Conservation (phyloP, 2,329 filamentous ascomycete species). For the Fusarium armeniacum region DNA sequence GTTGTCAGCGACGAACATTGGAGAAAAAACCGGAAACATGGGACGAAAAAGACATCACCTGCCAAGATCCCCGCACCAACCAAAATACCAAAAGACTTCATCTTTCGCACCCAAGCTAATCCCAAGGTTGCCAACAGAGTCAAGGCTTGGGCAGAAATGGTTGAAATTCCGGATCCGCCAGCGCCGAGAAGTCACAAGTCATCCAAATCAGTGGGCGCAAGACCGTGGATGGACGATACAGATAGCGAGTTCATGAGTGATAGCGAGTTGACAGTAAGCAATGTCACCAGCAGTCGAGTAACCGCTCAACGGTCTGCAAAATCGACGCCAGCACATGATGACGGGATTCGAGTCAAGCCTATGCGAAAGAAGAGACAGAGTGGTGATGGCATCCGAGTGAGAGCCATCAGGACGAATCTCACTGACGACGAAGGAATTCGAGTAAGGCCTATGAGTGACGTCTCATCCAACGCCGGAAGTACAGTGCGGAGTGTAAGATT, state of each 20-base stretch:
- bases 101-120: slow-evolving; percentile 66
- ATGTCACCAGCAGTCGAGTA: slow-evolving; percentile 43
- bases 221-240: slow-evolving; percentile 46
- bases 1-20: slow-evolving; percentile 95
- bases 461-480: slow-evolving; percentile 46
- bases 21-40: slow-evolving; percentile 72
- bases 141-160: slow-evolving; percentile 71
- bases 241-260: slow-evolving; percentile 51
- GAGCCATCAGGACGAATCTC: slow-evolving; percentile 39
- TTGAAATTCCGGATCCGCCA: slow-evolving; percentile 63
- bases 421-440: slow-evolving; percentile 54
- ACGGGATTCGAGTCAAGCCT: slow-evolving; percentile 63
- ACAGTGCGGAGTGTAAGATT: slow-evolving; percentile 47
- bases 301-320: slow-evolving; percentile 45
- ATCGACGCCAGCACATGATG: slow-evolving; percentile 52
- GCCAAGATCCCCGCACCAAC: slow-evolving; percentile 48
- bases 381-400: slow-evolving; percentile 55
- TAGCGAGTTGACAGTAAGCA: slow-evolving; percentile 51
- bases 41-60: slow-evolving; percentile 59
- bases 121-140: slow-evolving; percentile 71
- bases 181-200: slow-evolving; percentile 56
- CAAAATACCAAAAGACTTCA: slow-evolving; percentile 70
- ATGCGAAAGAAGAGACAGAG: slow-evolving; percentile 52
- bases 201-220: slow-evolving; percentile 54
- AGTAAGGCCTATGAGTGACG: slow-evolving; percentile 51